Evolutionary conservation across 768 basidiomycete genomes (phyloP).

Genomic region (Mycena chlorophos): DNA sequence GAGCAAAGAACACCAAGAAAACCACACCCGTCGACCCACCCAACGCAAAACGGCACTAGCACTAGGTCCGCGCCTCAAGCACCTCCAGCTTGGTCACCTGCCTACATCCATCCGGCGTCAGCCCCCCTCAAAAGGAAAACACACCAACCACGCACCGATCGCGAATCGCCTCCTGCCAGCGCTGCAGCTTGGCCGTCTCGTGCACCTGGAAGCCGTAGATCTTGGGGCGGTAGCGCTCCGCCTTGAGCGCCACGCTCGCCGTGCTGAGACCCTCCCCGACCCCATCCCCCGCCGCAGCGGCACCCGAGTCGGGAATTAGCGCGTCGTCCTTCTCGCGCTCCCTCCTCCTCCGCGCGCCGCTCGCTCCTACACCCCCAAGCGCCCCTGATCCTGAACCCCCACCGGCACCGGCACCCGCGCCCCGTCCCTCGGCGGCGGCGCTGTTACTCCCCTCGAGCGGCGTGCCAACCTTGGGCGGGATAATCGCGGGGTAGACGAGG

Average conservation of each 20-base stretch:
- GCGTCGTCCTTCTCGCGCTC: slow-evolving; percentile 43
- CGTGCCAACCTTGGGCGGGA: slow-evolving; percentile 75
- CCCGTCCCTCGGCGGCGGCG: slow-evolving; percentile 20
- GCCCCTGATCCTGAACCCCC: slow-evolving; percentile 26
- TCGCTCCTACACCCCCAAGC: slow-evolving; percentile 25
- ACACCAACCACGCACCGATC: slow-evolving; percentile 60
- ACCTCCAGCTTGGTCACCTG: slow-evolving; percentile 55
- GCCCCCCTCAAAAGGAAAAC: slow-evolving; percentile 3
- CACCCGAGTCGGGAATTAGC: slow-evolving; percentile 48
- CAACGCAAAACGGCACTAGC: too few species aligned
- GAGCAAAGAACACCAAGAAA: background rate
- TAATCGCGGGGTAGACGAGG: slow-evolving; percentile 93
- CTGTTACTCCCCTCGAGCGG: slow-evolving; percentile 24
- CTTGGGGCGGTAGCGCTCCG: slow-evolving; percentile 87
- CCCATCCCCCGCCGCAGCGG: slow-evolving; percentile 51
- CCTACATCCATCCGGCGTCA: slow-evolving; percentile 24
- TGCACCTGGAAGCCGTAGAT: slow-evolving; percentile 98
- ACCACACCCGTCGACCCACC: background rate
- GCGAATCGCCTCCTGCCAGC: slow-evolving; percentile 94
- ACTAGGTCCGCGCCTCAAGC: slow-evolving; percentile 34
- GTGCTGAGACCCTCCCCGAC: slow-evolving; percentile 75
- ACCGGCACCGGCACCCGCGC: slow-evolving; percentile 30
- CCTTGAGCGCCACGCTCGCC: slow-evolving; percentile 80
- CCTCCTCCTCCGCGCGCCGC: slow-evolving; percentile 37
- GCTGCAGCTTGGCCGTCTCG: slow-evolving; percentile 87